A percentile compares a stretch with the other conserved stretches of the same genome.
These are phyloP conservation scores for Pichia sp. DNA, from an alignment of 1,139 yeast species.

Conservation along the genomic window DNA sequence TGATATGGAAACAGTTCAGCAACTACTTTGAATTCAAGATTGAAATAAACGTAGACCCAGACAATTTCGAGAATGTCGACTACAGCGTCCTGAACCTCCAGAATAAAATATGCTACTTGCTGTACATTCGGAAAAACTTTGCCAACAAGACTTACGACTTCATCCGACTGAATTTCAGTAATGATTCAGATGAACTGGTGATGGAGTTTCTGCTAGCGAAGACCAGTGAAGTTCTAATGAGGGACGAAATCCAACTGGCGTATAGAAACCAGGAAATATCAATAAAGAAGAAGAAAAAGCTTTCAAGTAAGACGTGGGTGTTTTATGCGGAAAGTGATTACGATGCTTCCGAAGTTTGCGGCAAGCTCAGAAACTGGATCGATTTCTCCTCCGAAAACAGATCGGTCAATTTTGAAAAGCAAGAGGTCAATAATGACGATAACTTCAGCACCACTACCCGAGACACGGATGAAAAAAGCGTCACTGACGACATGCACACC, in stretches of 20 bases:
- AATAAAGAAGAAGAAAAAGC: conserved; percentile 19
- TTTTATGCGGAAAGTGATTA: conserved; percentile 77
- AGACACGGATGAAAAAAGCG: not conserved
- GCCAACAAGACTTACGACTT: conserved; percentile 17
- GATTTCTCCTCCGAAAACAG: conserved; percentile 1
- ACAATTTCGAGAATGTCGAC: conserved; percentile 1
- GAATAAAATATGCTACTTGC: conserved; percentile 11
- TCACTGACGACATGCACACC: not conserved
- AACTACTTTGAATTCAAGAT: conserved; percentile 21
- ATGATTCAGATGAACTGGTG: conserved; percentile 15
- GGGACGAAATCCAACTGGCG: conserved; percentile 16
- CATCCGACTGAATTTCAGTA: conserved; percentile 13
- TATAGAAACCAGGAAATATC: conserved; percentile 19
- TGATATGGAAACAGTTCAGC: conserved; percentile 19
- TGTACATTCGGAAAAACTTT: conserved; percentile 16
- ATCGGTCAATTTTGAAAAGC: not conserved
- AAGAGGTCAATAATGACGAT: not conserved
- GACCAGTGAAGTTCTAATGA: conserved; percentile 13
- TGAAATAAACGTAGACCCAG: conserved; percentile 1
- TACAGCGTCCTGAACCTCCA: conserved; percentile 10
- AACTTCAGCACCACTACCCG: not conserved
- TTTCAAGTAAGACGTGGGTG: conserved; percentile 33
- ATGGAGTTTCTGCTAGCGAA: conserved; percentile 15
- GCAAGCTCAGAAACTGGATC: conserved; percentile 27
- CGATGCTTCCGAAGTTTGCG: conserved; percentile 76